Evolutionary conservation across 2,329 filamentous ascomycete species (phyloP), one percentile per base, ranked within the genome.

Genomic region (Diaporthe australafricana): DNA sequence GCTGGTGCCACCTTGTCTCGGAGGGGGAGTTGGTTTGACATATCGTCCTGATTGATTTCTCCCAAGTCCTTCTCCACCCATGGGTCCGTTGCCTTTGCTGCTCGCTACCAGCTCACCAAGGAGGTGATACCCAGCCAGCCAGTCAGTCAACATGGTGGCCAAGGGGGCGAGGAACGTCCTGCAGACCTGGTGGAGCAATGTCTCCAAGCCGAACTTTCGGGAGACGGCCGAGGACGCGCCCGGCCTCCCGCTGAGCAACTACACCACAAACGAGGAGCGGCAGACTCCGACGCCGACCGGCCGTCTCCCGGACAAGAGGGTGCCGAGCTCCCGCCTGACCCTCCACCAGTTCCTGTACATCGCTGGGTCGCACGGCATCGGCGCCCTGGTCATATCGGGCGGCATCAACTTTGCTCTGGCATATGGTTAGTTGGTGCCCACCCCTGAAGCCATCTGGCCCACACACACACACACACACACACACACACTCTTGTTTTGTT

Each of bases 331-430:
- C 7, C 75, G 75, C n/a, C 75, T 86, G 38, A 87, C 84, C 2
- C 74, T 72, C 0, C 83, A 84, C 71, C 86, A 88, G 73, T 71
- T 83, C 25, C 83, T 87, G 70, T 88, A 88, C 77, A 80, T 89
- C 17, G 84, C 87, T 56, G 75, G 83, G 1, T 75, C 87, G 3
- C 83, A 87, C 70, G 87, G 86, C 5, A 32, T 88, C 42, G 84
- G 84, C 17, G 84, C 85, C 12, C 82, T 84, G 73, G 62, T 85
- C n/a, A 55, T 88, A 2, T 87, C 85, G 0, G 87, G 83, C 0
- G 85, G 80, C 27, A 84, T 88, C 73, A 88, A 88, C 78, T 87
- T 88, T 76, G 84, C 81, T 55, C 81, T 88, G 71, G 86, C 85
- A 20, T 88, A 87, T 73, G 84, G 86, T 87, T 75, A 71, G 79